phyloP scores from a whole-genome alignment of 768 basidiomycete genomes.

The Neoboletus subvelutipes region DNA sequence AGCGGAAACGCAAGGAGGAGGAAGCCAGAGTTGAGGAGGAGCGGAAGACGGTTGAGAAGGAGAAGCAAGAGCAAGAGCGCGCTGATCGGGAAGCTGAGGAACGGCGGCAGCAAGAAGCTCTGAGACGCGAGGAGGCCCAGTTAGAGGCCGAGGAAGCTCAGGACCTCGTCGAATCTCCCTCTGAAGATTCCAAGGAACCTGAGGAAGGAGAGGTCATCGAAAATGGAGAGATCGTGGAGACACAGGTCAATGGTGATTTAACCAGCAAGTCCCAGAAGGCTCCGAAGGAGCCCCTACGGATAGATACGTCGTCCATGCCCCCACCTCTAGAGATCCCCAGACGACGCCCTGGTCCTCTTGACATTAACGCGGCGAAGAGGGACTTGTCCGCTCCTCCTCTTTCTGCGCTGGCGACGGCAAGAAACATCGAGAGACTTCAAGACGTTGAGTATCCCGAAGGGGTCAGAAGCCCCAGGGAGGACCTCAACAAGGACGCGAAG shows the following conservation, averaged over 20 bases:
- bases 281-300: slow-evolving; percentile 56
- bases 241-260: slow-evolving; percentile 34
- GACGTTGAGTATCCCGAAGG: slow-evolving; percentile 80
- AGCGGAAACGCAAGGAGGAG: slow-evolving; percentile 34
- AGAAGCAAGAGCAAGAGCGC: slow-evolving; percentile 45
- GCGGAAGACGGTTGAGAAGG: slow-evolving; percentile 30
- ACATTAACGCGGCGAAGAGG: slow-evolving; percentile 57
- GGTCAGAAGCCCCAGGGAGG: slow-evolving; percentile 76
- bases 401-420: slow-evolving; percentile 77
- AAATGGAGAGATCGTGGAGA: slow-evolving; percentile 29
- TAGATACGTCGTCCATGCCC: slow-evolving; percentile 55
- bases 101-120: slow-evolving; percentile 26
- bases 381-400: slow-evolving; percentile 32
- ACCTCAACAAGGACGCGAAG: slow-evolving; percentile 80
- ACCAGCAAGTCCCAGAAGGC: slow-evolving; percentile 40
- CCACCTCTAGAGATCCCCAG: slow-evolving; percentile 38
- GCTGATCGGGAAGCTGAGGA: slow-evolving; percentile 36
- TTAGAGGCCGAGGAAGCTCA: slow-evolving; percentile 39
- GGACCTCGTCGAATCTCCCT: slow-evolving; percentile 34
- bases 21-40: slow-evolving; percentile 33
- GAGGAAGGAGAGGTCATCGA: slow-evolving; percentile 40
- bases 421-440: slow-evolving; percentile 79
- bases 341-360: slow-evolving; percentile 70
- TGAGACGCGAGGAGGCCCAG: slow-evolving; percentile 23
- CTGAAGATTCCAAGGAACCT: slow-evolving; percentile 47